Evolutionary conservation across 129 eudicot species (phyloP), one percentile per base, ranked within the genome.

Genomic region (Ambrosia trifida): DNA sequence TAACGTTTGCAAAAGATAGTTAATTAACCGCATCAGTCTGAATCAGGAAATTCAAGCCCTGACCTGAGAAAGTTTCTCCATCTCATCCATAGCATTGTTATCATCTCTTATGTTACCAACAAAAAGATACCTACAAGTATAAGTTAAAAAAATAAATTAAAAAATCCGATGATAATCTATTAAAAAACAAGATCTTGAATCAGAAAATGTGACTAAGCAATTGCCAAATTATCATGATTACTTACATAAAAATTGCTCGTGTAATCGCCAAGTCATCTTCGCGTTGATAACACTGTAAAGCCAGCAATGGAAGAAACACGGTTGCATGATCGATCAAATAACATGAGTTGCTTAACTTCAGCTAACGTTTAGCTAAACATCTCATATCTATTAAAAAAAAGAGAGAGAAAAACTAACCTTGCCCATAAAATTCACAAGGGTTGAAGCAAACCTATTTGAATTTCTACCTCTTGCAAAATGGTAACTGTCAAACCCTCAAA

Each of bases 61-160:
- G 40, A 75, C 81, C 41, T 80, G 76, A 52, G 84, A 78, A 75
- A 87, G 85, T 72, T 82, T 85, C 78, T 84, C 82, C 44, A 87
- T 69, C 68, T 94, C 98, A 69, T 94, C 95, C 89, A 89, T 76
- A 36, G 89, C 77, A 80, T 70, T 68, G 83, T 89, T 94, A 38
- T 96, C 98, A 78, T 94, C 98, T 84, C 92, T 82, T 64, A 94
- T 69, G 79, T 87, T 94, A 65, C 98, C 98, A 64, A 78, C 76
- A 74, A 90, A 77, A 51, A 89, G 72, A 70, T 89, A 93, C 96
- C 98, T 94, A 61, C 40, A 70, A 35, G 58, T 20, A 76, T 30
- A 30, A 67, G 13, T 30, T 4, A 6, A n/a, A n/a, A n/a, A n/a
- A n/a, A n/a, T 8, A 28, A 28, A 12, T 6, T 3, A 35, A 35